Evolutionary conservation across 352 stramenopile genomes (phyloP).

Genomic region (Globisporangium spiculum): DNA sequence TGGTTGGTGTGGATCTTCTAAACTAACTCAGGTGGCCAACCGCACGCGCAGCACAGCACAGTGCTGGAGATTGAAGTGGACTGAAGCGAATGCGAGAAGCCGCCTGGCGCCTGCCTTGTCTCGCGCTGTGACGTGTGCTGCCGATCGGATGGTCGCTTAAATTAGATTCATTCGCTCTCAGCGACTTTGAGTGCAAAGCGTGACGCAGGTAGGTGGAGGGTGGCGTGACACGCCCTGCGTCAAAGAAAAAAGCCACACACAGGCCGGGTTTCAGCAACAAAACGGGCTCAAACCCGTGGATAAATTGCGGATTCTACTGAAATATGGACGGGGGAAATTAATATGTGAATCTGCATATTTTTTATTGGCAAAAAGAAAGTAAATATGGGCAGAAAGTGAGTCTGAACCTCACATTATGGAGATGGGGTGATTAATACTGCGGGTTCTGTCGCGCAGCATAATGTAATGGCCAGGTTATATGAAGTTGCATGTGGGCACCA

Average conservation of each 20-base stretch:
- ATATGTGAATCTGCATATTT: no score
- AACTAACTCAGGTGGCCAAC: neutral
- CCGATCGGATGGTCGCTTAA: neutral
- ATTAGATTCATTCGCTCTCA: neutral
- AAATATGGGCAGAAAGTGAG: no score
- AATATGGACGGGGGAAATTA: no score
- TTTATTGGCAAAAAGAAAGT: no score
- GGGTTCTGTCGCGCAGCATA: no score
- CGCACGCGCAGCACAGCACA: neutral
- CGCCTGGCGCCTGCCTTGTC: neutral
- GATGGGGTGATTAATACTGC: no score
- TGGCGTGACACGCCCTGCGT: neutral
- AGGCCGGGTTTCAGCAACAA: no score
- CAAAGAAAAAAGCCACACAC: neutral
- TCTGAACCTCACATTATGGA: no score
- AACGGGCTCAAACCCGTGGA: no score
- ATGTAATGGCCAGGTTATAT: no score
- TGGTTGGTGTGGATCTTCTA: neutral
- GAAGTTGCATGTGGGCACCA: no score
- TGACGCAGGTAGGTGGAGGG: constrained; percentile 10
- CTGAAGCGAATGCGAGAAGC: neutral
- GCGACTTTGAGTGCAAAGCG: neutral
- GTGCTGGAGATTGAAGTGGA: neutral
- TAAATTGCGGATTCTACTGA: no score
- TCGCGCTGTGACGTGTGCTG: neutral